Percentiles rank a stretch among this genome's conserved stretches.
phyloP scores from a whole-genome alignment of 106 monocot species.

The Allium cepa region DNA sequence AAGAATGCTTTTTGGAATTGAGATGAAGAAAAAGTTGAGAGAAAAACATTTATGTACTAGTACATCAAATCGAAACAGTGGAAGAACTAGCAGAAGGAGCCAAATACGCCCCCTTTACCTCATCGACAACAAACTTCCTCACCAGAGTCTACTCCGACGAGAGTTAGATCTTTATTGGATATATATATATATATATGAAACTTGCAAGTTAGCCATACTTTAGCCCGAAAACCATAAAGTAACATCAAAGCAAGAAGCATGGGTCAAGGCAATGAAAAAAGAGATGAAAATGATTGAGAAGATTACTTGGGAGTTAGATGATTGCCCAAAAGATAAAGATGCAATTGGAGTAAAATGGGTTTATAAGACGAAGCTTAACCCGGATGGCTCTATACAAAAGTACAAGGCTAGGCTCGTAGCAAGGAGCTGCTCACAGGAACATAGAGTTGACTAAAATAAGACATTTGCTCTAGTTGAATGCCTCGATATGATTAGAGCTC shows the following conservation, averaged over 20 bases:
- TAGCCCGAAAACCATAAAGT: neutral
- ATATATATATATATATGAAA: no score
- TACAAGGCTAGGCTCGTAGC: neutral
- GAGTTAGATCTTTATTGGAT: no score
- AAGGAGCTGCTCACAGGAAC: neutral
- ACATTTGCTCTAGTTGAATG: neutral
- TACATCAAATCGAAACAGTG: neutral
- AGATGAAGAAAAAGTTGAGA: neutral
- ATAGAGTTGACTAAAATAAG: neutral
- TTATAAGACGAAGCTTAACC: neutral
- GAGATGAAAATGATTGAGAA: neutral
- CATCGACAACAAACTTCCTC: neutral
- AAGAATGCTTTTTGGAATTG: neutral
- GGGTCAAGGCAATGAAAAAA: neutral
- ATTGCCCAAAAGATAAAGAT: neutral
- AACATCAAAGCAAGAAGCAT: neutral
- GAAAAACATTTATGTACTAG: neutral
- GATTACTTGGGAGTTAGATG: neutral
- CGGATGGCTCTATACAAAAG: neutral
- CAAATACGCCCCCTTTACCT: neutral
- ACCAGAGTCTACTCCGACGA: neutral
- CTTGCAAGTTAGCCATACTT: no score
- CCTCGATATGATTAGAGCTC: neutral
- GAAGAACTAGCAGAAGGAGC: neutral
- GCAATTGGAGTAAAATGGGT: neutral